These are phyloP conservation scores for Cadophora gregata DNA, from an alignment of 2,329 filamentous ascomycete species.

Conservation along the genomic window DNA sequence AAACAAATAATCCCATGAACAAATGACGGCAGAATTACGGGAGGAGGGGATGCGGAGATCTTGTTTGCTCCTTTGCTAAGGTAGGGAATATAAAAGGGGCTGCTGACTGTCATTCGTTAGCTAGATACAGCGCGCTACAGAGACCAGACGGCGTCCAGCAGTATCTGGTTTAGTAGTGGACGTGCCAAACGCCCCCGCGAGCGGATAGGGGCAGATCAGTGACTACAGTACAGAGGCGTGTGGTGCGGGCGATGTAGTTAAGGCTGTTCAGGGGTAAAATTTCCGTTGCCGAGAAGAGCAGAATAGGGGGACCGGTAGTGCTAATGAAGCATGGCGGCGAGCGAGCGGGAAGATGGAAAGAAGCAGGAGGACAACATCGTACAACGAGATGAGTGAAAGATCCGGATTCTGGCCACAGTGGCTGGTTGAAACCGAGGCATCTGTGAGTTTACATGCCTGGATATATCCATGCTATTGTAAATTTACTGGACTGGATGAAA, in stretches of 20 bases:
- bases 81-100: neutral
- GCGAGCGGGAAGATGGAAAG: neutral
- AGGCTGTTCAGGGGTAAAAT: conserved; percentile 13
- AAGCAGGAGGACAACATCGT: neutral
- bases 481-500: neutral
- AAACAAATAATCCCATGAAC: neutral
- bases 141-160: neutral
- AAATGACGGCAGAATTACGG: neutral
- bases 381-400: neutral
- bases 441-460: neutral
- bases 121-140: neutral
- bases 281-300: neutral
- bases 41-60: neutral
- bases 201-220: conserved; percentile 11
- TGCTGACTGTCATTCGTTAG: neutral
- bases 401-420: neutral
- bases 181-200: neutral
- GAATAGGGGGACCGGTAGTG: conserved; percentile 6
- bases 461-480: neutral
- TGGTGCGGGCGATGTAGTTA: conserved; percentile 1
- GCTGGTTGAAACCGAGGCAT: neutral
- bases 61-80: neutral
- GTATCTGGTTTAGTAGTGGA: neutral
- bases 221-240: neutral
- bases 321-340: neutral